Conservation (phyloP, 257 asterid genomes). For the Rubia yunnanensis region DNA sequence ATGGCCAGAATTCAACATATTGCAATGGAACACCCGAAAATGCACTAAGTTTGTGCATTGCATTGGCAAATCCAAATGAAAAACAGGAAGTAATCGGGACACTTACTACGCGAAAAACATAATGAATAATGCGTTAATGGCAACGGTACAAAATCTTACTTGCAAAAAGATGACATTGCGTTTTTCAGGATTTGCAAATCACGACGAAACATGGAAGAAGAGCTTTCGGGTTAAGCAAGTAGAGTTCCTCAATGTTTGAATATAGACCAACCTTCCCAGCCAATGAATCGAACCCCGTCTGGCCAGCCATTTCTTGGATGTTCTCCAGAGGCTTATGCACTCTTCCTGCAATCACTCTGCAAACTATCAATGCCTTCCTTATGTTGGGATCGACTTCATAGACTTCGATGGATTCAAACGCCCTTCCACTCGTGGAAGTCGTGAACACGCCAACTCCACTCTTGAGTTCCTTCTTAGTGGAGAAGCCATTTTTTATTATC, state of each 20-base stretch:
- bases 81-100: constrained; percentile 3
- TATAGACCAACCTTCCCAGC: constrained; percentile 86
- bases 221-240: constrained; percentile 76
- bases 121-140: not conserved
- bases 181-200: constrained; percentile 48
- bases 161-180: constrained; percentile 1
- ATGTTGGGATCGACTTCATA: constrained; percentile 20
- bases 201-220: constrained; percentile 91
- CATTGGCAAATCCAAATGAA: constrained; percentile 2
- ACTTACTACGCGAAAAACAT: not conserved
- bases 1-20: not conserved
- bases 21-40: not conserved
- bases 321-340: constrained; percentile 87
- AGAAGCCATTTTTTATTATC: constrained; percentile 59
- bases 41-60: not conserved
- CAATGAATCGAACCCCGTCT: constrained; percentile 71
- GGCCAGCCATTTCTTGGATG: constrained; percentile 53
- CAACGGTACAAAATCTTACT: constrained; percentile 9
- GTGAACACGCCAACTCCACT: constrained; percentile 78
- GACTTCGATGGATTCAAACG: constrained; percentile 50
- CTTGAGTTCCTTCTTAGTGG: constrained; percentile 42
- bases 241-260: constrained; percentile 92
- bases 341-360: constrained; percentile 90
- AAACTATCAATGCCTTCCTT: constrained; percentile 67
- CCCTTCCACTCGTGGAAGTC: constrained; percentile 72